Percentiles rank a stretch among this genome's conserved stretches.
phyloP scores from a whole-genome alignment of 495 filamentous ascomycete genomes.

The Hypomontagnella submonticulosa region DNA sequence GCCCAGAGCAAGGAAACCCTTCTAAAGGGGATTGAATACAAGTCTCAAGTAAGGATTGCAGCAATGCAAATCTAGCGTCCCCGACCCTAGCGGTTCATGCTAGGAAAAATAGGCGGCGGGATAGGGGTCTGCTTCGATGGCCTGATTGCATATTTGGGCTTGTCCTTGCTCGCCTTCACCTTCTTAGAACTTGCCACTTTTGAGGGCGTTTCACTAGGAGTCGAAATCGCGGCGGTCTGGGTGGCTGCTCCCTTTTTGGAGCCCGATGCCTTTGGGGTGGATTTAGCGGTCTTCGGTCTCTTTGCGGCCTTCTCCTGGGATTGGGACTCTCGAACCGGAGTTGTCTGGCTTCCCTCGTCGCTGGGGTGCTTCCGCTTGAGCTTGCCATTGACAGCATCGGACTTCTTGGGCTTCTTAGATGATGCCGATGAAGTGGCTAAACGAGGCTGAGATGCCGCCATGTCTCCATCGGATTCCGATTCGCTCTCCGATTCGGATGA shows the following conservation, averaged over 20 bases:
- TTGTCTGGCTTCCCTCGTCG: conserved; percentile 14
- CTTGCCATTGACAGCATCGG: conserved; percentile 30
- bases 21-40: not conserved
- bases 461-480: conserved; percentile 49
- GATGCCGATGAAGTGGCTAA: conserved; percentile 2
- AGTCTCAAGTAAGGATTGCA: not conserved
- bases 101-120: conserved; percentile 47
- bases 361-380: conserved; percentile 44
- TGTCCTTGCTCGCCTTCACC: conserved; percentile 35
- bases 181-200: conserved; percentile 31
- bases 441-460: conserved; percentile 22
- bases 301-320: conserved; percentile 33
- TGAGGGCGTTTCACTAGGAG: conserved; percentile 20
- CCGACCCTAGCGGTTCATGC: conserved; percentile 47
- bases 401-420: conserved; percentile 36
- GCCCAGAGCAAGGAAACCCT: not conserved
- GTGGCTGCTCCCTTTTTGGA: conserved; percentile 23
- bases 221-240: not conserved
- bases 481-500: conserved; percentile 43
- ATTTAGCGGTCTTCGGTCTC: conserved; percentile 33
- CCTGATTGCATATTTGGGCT: conserved; percentile 21
- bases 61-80: not conserved
- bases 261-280: not conserved
- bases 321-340: conserved; percentile 29
- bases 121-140: conserved; percentile 54